These are phyloP conservation scores for Volvox carteri DNA, from an alignment of 163 green algal genomes.

Conservation along the genomic window DNA sequence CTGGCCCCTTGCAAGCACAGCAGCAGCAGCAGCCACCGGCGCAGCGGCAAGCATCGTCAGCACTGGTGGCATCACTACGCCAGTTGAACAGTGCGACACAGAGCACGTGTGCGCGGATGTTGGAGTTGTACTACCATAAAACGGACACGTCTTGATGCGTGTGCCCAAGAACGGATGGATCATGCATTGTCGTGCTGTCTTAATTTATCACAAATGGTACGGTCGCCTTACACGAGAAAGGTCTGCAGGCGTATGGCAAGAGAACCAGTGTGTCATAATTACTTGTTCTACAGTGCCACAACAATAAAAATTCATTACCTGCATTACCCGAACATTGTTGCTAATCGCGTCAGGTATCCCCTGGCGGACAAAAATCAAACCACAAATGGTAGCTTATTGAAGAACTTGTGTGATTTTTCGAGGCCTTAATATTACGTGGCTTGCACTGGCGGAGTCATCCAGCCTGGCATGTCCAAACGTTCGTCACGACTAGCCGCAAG, in stretches of 20 bases:
- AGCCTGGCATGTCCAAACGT: too few species aligned
- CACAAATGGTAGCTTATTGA: too few species aligned
- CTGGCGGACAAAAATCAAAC: too few species aligned
- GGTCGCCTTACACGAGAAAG: not conserved
- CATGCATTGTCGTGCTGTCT: not conserved
- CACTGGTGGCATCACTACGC: conserved; percentile 5
- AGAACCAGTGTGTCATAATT: not conserved
- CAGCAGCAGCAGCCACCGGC: not conserved
- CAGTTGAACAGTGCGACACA: conserved; percentile 28
- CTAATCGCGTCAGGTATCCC: too few species aligned
- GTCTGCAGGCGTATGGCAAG: not conserved
- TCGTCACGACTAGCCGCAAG: too few species aligned
- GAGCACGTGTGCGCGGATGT: conserved; percentile 23
- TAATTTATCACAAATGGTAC: not conserved
- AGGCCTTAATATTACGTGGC: too few species aligned
- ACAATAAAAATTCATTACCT: not conserved
- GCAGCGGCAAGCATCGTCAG: not conserved
- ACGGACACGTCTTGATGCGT: not conserved
- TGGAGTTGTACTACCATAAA: conserved; percentile 21
- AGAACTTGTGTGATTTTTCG: too few species aligned
- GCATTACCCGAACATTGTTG: not conserved
- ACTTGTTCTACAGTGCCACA: not conserved
- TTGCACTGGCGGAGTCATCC: too few species aligned
- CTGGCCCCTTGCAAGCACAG: not conserved
- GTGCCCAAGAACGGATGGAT: not conserved